These are phyloP conservation scores for Yamadazyma triangularis DNA, from an alignment of 1,139 yeast species.

Conservation along the genomic window DNA sequence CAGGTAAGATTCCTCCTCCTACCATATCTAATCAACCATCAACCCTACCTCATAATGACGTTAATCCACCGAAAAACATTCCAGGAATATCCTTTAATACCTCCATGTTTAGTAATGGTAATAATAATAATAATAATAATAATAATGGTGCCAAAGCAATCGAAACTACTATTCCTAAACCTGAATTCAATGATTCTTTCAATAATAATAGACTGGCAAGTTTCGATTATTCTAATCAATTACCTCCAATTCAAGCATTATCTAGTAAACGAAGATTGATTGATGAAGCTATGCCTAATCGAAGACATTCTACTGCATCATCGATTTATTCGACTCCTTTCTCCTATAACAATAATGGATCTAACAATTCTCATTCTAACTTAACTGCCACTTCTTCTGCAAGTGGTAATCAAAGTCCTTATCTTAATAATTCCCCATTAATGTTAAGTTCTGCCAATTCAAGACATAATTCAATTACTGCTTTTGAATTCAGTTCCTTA, in stretches of 20 bases:
- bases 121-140: slow-evolving; percentile 11
- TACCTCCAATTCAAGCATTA: slow-evolving; percentile 14
- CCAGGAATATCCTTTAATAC: slow-evolving; percentile 33
- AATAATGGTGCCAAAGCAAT: slow-evolving; percentile 1
- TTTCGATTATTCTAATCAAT: slow-evolving; percentile 23
- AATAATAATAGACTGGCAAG: slow-evolving; percentile 25
- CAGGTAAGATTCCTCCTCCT: slow-evolving; percentile 1
- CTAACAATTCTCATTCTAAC: slow-evolving; percentile 9
- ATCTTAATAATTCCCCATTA: slow-evolving; percentile 22
- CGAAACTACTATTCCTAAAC: slow-evolving; percentile 9
- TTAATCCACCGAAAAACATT: slow-evolving; percentile 5
- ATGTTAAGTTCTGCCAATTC: slow-evolving; percentile 25
- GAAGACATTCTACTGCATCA: slow-evolving; percentile 27
- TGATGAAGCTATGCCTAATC: slow-evolving; percentile 20
- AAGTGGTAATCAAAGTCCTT: slow-evolving; percentile 10
- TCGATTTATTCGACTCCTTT: slow-evolving; percentile 7
- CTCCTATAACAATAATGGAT: slow-evolving; percentile 12
- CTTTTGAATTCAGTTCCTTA: slow-evolving; percentile 26
- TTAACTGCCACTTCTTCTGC: slow-evolving; percentile 5
- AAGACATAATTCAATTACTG: slow-evolving; percentile 33
- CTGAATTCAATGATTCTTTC: slow-evolving; percentile 1
- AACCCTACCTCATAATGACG: slow-evolving; percentile 4
- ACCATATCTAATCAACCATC: slow-evolving; percentile 2
- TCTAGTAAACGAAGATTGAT: slow-evolving; percentile 25
- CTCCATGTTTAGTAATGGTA: slow-evolving; percentile 30